These are phyloP conservation scores for Fusarium tjaetaba DNA, from an alignment of 2,329 filamentous ascomycete species.

Conservation along the genomic window DNA sequence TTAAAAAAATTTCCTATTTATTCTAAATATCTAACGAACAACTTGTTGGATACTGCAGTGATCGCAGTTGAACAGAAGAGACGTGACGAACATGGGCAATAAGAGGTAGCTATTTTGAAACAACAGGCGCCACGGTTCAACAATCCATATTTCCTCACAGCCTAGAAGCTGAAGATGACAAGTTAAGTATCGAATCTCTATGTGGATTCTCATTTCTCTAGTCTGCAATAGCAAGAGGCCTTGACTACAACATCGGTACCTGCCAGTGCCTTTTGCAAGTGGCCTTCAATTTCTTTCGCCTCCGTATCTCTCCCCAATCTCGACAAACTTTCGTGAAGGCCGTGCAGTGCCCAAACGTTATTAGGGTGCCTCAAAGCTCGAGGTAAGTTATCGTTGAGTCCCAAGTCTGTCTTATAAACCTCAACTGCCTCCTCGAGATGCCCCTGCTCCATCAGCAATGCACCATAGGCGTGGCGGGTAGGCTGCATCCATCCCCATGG, in stretches of 20 bases:
- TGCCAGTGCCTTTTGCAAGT: neutral
- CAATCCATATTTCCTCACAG: neutral
- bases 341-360: constrained; percentile 81
- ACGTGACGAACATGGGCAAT: rapidly evolving
- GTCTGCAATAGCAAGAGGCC: constrained; percentile 24
- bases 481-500: constrained; percentile 87
- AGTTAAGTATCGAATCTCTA: rapidly evolving
- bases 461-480: constrained; percentile 75
- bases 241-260: constrained; percentile 6
- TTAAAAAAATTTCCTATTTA: rapidly evolving
- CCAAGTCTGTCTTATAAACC: constrained; percentile 71
- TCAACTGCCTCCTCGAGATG: constrained; percentile 63
- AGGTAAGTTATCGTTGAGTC: constrained; percentile 67
- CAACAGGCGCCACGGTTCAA: rapidly evolving
- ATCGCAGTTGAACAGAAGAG: rapidly evolving
- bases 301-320: constrained; percentile 57
- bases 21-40: rapidly evolving
- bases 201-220: neutral
- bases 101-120: neutral
- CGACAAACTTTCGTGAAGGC: constrained; percentile 75
- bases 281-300: constrained; percentile 39
- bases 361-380: constrained; percentile 73
- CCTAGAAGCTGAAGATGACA: rapidly evolving
- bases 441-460: constrained; percentile 74
- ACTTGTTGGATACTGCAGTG: rapidly evolving